Conservation (phyloP, 1,139 yeast genomes). For the Taiozyma sp. region DNA sequence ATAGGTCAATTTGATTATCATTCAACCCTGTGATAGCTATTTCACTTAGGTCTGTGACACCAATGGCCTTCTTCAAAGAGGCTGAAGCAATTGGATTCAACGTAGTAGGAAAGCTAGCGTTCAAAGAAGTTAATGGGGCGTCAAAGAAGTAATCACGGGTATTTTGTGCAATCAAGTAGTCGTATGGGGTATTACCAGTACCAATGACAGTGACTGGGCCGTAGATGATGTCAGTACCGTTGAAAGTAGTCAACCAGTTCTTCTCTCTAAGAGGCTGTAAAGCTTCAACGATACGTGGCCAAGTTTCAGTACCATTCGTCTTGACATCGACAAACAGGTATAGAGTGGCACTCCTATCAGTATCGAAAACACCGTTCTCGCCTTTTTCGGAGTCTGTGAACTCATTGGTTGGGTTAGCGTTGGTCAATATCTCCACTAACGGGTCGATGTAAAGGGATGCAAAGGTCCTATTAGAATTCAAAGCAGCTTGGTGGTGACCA, state of each 20-base stretch:
- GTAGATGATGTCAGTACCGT: slow-evolving; percentile 26
- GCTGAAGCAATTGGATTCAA: slow-evolving; percentile 22
- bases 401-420: slow-evolving; percentile 27
- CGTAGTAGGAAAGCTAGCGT: slow-evolving; percentile 13
- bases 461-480: slow-evolving; percentile 43
- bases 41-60: slow-evolving; percentile 3
- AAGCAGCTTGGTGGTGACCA: slow-evolving; percentile 55
- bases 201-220: slow-evolving; percentile 43
- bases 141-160: slow-evolving; percentile 21
- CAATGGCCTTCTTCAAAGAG: slow-evolving; percentile 14
- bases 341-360: slow-evolving; percentile 37
- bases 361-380: slow-evolving; percentile 37
- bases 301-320: slow-evolving; percentile 33
- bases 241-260: slow-evolving; percentile 34
- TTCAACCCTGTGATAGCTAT: slow-evolving; percentile 18
- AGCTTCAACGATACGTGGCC: slow-evolving; percentile 31
- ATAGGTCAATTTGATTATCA: slow-evolving; percentile 25
- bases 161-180: slow-evolving; percentile 16
- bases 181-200: slow-evolving; percentile 40
- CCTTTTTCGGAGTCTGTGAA: slow-evolving; percentile 29
- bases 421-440: slow-evolving; percentile 40
- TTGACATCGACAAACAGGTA: slow-evolving; percentile 46
- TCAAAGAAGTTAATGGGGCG: slow-evolving; percentile 18
- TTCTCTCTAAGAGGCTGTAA: slow-evolving; percentile 34
- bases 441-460: slow-evolving; percentile 51